Evolutionary conservation across 441 rosid species (phyloP).

Genomic region (Biscutella laevigata): DNA sequence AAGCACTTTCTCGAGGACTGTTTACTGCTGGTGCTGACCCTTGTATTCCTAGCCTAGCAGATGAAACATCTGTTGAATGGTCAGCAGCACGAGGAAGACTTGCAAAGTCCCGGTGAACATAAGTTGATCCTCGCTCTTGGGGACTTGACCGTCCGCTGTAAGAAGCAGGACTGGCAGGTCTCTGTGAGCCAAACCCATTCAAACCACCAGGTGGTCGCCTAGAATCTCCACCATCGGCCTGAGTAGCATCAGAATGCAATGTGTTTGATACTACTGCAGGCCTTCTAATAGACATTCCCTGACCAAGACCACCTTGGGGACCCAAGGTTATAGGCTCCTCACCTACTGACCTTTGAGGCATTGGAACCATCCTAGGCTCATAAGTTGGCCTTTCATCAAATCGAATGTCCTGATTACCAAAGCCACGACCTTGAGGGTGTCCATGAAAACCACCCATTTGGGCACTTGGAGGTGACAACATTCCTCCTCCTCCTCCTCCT

Average conservation of each 20-base stretch:
- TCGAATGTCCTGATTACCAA: constrained; percentile 64
- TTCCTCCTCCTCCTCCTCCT: constrained; percentile 59
- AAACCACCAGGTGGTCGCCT: constrained; percentile 47
- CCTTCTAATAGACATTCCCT: constrained; percentile 81
- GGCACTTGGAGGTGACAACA: constrained; percentile 58
- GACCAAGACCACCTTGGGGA: constrained; percentile 97
- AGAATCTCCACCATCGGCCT: constrained; percentile 38
- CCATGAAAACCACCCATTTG: constrained; percentile 75
- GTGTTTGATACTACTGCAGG: constrained; percentile 32
- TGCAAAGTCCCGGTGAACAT: constrained; percentile 46
- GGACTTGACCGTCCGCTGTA: constrained; percentile 38
- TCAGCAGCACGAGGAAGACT: constrained; percentile 45
- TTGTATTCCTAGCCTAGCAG: constrained; percentile 37
- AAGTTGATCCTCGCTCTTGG: constrained; percentile 46
- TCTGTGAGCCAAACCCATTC: constrained; percentile 54
- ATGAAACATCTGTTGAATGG: constrained; percentile 43
- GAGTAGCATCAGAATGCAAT: constrained; percentile 40
- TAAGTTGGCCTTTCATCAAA: constrained; percentile 61
- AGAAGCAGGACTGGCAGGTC: constrained; percentile 40
- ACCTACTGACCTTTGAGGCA: constrained; percentile 59
- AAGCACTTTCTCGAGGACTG: constrained; percentile 41
- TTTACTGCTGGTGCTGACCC: constrained; percentile 31
- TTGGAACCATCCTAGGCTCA: constrained; percentile 77
- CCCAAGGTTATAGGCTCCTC: constrained; percentile 82
- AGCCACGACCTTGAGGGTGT: constrained; percentile 58